phyloP scores from a whole-genome alignment of 2,329 filamentous ascomycete genomes.

The Clonostachys byssicola region DNA sequence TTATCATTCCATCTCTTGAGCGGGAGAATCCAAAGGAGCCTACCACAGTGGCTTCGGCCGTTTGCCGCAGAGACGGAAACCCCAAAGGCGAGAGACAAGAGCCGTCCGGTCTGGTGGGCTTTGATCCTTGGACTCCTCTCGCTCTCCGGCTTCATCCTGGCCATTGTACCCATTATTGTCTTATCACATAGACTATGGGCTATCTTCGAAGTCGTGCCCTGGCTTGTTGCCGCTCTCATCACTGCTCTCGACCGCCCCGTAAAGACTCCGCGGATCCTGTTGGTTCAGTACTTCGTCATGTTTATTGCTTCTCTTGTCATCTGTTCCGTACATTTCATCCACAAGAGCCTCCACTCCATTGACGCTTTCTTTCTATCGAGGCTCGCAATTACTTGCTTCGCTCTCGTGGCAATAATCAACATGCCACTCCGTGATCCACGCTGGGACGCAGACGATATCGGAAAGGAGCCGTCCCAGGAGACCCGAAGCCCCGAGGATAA shows the following conservation, averaged over 20 bases:
- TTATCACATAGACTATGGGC: conserved; percentile 15
- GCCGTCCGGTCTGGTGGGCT: conserved; percentile 32
- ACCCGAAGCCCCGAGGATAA: conserved; percentile 76
- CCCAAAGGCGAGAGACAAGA: conserved; percentile 8
- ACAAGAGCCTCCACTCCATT: conserved; percentile 8
- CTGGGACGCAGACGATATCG: conserved; percentile 24
- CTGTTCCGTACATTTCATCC: conserved; percentile 21
- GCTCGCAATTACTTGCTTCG: conserved; percentile 12
- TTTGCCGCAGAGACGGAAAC: conserved; percentile 34
- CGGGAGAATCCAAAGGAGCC: conserved; percentile 2
- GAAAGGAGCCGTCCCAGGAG: conserved; percentile 18
- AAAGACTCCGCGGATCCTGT: conserved; percentile 32
- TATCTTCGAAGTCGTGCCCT: conserved; percentile 30
- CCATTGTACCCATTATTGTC: conserved; percentile 20
- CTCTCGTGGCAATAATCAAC: conserved; percentile 18
- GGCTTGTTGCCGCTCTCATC: conserved; percentile 28
- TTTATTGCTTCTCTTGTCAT: conserved; percentile 20
- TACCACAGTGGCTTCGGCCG: conserved; percentile 33
- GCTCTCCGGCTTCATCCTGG: conserved; percentile 24
- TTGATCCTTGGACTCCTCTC: conserved; percentile 23
- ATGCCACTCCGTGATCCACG: conserved; percentile 30
- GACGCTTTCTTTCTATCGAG: conserved; percentile 15
- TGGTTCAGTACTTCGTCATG: conserved; percentile 30
- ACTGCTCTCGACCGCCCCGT: conserved; percentile 29
- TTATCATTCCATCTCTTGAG: neutral